Evolutionary conservation across 1,139 yeast species (phyloP).

Genomic region (Candida sp.): DNA sequence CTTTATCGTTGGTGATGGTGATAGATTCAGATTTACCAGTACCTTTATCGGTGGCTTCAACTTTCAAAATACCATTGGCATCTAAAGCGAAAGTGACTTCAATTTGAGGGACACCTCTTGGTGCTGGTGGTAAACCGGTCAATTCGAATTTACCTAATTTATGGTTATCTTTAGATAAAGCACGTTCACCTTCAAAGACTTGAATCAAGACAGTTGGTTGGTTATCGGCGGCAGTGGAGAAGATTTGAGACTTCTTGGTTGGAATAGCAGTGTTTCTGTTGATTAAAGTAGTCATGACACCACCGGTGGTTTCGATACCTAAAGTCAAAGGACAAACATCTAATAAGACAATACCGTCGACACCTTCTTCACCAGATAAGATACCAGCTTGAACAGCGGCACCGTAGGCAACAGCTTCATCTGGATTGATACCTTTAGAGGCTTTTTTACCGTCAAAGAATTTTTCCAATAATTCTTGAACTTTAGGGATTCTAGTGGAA

Average conservation of each 20-base stretch:
- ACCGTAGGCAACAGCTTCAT: conserved; percentile 59
- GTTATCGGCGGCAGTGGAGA: conserved; percentile 47
- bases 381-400: conserved; percentile 88
- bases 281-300: conserved; percentile 47
- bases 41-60: conserved; percentile 45
- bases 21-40: conserved; percentile 82
- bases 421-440: conserved; percentile 95
- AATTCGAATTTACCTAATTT: conserved; percentile 45
- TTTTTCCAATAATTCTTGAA: conserved; percentile 82
- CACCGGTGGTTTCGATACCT: conserved; percentile 50
- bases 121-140: conserved; percentile 47
- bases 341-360: conserved; percentile 45
- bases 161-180: conserved; percentile 44
- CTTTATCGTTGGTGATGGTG: conserved; percentile 95
- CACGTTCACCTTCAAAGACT: conserved; percentile 49
- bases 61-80: conserved; percentile 48
- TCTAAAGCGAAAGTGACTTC: conserved; percentile 46
- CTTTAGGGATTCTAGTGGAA: conserved; percentile 97
- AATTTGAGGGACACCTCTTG: conserved; percentile 50
- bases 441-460: conserved; percentile 93
- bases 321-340: conserved; percentile 49
- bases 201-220: conserved; percentile 47
- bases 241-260: conserved; percentile 46
- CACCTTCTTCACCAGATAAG: conserved; percentile 68
- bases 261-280: conserved; percentile 49